Conservation (phyloP, 2,329 filamentous ascomycete genomes). For the Podosphaera fusca region DNA sequence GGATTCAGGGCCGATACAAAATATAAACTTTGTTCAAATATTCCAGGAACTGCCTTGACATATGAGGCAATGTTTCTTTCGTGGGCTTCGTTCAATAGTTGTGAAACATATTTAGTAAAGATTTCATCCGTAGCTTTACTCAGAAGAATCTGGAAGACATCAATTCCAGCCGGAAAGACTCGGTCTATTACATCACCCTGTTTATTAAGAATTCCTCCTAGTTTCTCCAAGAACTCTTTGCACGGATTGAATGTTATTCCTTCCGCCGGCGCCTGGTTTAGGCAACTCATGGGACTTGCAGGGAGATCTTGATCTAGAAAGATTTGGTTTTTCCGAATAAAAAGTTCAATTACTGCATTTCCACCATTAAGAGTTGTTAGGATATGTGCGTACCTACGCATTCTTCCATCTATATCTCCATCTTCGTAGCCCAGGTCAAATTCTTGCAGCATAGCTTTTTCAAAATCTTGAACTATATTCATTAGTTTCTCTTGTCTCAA, state of each 20-base stretch:
- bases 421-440: slow-evolving; percentile 84
- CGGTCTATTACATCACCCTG: slow-evolving; percentile 59
- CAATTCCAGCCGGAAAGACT: slow-evolving; percentile 49
- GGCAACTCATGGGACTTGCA: slow-evolving; percentile 57
- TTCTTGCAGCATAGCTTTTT: slow-evolving; percentile 71
- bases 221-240: slow-evolving; percentile 51
- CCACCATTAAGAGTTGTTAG: slow-evolving; percentile 65
- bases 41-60: slow-evolving; percentile 62
- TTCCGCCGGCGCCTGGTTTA: slow-evolving; percentile 43
- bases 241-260: slow-evolving; percentile 59
- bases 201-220: slow-evolving; percentile 59
- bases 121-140: slow-evolving; percentile 65
- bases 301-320: slow-evolving; percentile 50
- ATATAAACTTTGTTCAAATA: slow-evolving; percentile 67
- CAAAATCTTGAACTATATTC: slow-evolving; percentile 60
- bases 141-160: slow-evolving; percentile 56
- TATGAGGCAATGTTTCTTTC: slow-evolving; percentile 53
- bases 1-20: slow-evolving; percentile 51
- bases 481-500: slow-evolving; percentile 49
- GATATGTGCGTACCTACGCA: slow-evolving; percentile 76
- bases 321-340: slow-evolving; percentile 71
- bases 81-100: slow-evolving; percentile 72
- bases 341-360: slow-evolving; percentile 54
- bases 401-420: slow-evolving; percentile 68
- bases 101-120: slow-evolving; percentile 64